Percentiles rank a stretch among this genome's conserved stretches.
phyloP scores from a whole-genome alignment of 2,329 filamentous ascomycete genomes.

The Paraconiothyrium brasiliense region DNA sequence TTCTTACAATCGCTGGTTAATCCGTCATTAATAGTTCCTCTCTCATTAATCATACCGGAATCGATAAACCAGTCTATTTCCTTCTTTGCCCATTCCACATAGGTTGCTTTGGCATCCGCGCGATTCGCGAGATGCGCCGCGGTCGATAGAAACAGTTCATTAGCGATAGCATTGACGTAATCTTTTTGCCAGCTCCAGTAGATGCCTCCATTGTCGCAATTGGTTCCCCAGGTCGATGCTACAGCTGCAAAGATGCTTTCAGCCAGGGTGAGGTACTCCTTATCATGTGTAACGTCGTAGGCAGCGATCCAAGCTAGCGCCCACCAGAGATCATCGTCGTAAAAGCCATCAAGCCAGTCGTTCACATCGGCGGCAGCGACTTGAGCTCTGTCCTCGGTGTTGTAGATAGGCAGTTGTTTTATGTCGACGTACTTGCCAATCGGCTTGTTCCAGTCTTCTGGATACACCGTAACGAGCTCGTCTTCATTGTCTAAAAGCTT shows the following conservation, averaged over 20 bases:
- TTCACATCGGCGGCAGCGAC: slow-evolving; percentile 27
- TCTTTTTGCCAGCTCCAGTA: slow-evolving; percentile 58
- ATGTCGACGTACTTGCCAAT: slow-evolving; percentile 22
- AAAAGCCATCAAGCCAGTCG: slow-evolving; percentile 56
- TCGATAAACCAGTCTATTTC: slow-evolving; percentile 62
- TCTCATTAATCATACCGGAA: slow-evolving; percentile 58
- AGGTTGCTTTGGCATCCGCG: slow-evolving; percentile 50
- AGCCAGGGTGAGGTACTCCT: slow-evolving; percentile 57
- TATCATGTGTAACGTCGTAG: slow-evolving; percentile 61
- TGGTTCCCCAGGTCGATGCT: slow-evolving; percentile 46
- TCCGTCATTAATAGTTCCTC: slow-evolving; percentile 65
- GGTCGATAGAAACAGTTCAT: slow-evolving; percentile 65
- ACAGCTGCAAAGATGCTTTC: slow-evolving; percentile 61
- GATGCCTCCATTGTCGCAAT: slow-evolving; percentile 59
- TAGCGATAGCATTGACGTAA: slow-evolving; percentile 65
- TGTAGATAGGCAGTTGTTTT: slow-evolving; percentile 20
- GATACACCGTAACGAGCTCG: slow-evolving; percentile 31
- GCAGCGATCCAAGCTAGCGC: slow-evolving; percentile 63
- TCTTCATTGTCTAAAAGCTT: slow-evolving; percentile 30
- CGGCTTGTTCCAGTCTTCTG: slow-evolving; percentile 30
- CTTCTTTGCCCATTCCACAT: slow-evolving; percentile 57
- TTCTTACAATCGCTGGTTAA: slow-evolving; percentile 61
- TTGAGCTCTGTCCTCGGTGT: slow-evolving; percentile 18
- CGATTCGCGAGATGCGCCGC: slow-evolving; percentile 66
- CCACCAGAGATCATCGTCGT: slow-evolving; percentile 64